Percentiles rank a stretch among this genome's conserved stretches.
Evolutionary conservation across 2,329 filamentous ascomycete genomes (phyloP).

Genomic region (Rutstroemia sp.): DNA sequence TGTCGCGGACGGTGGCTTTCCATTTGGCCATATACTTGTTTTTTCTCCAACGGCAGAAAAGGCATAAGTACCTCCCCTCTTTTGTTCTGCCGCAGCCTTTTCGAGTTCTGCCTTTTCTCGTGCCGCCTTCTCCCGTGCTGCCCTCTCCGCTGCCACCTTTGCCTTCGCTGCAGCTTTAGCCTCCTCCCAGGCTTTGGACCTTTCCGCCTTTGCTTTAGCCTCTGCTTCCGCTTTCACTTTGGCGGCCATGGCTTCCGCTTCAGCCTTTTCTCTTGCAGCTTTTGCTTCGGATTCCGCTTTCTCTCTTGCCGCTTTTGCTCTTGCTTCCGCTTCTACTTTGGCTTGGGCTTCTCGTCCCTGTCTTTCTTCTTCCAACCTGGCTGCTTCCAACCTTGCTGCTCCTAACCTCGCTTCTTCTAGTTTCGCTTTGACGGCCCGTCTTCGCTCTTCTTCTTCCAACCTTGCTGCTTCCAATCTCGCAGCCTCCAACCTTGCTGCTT

Average conservation of each 20-base stretch:
- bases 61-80: constrained; percentile 43
- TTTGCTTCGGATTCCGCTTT: background rate
- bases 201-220: constrained; percentile 25
- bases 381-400: constrained; percentile 31
- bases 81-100: constrained; percentile 23
- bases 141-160: constrained; percentile 17
- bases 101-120: constrained; percentile 22
- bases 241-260: constrained; percentile 9
- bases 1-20: constrained; percentile 38
- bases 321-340: constrained; percentile 29
- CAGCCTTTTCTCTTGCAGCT: constrained; percentile 1
- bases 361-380: constrained; percentile 14
- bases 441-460: constrained; percentile 35
- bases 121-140: background rate
- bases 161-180: constrained; percentile 1
- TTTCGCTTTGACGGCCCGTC: too few relatives aligned
- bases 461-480: constrained; percentile 12
- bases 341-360: constrained; percentile 34
- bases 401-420: constrained; percentile 36
- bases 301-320: too few relatives aligned
- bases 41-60: constrained; percentile 60
- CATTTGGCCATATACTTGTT: constrained; percentile 63
- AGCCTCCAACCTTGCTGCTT: constrained; percentile 33
- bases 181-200: constrained; percentile 11
- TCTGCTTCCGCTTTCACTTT: constrained; percentile 22